Evolutionary conservation across 148 eudicot species (phyloP), one percentile per base, ranked within the genome.

Genomic region (Polygonum aviculare): DNA sequence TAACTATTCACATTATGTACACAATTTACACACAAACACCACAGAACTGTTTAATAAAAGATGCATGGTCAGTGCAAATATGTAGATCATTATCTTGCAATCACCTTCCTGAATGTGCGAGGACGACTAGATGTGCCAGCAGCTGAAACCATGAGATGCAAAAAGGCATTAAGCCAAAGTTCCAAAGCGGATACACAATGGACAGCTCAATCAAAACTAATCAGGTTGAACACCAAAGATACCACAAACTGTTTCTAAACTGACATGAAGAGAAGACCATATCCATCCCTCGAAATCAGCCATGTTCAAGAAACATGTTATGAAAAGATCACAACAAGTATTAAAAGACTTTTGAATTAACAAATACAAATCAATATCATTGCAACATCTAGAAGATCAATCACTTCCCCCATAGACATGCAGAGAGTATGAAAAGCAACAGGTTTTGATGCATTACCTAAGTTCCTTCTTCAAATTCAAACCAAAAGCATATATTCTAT

Each of bases 101-200:
- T 80, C 72, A 90, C 97, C 94, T 81, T 82, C 79, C 82, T 91
- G 77, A 91, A 94, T 38, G 94, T 85, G 80, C 97, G 91, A 77
- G 95, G 98, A 74, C 97, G 94, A 79, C 88, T 74, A 72, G 90
- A 82, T 52, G 91, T 84, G 39, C 93, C 93, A 70, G 91, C 87
- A 71, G 78, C 98, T 90, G 90, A 85, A 81, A 74, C 52, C 67
- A 74, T 74, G 54, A 41, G 75, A 72, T 33, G 40, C 1, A 75
- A 76, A 21, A 26, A 69, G 59, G 9, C 19, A 67, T 67, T 9
- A 62, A 62, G 36, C 12, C 39, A 36, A 15, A 35, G 44, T 35
- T 15, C 8, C 35, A 0, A 1, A 14, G 36, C 6, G 2, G 36
- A 36, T 33, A 26, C 41, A 5, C 41, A 39, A 39, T 39, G 41